Conservation (phyloP, 148 eudicot genomes). For the Pouteria glomerata region DNA sequence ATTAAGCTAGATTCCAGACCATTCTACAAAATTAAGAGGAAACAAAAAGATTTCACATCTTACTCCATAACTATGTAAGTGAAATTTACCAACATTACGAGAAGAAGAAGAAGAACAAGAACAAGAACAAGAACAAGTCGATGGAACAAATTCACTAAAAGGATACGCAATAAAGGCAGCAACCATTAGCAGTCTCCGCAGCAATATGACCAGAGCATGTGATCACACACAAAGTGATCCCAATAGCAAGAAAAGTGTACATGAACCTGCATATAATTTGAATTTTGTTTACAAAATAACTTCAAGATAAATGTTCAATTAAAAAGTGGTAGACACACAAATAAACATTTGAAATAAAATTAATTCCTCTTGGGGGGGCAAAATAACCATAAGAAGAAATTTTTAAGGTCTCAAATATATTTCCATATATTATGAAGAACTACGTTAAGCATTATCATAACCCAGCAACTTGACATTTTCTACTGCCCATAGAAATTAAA, state of each 20-base stretch:
- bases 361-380: neutral
- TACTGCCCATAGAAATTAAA: neutral
- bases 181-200: conserved; percentile 76
- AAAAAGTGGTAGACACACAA: neutral
- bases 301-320: neutral
- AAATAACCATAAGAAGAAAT: neutral
- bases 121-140: neutral
- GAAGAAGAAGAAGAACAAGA: neutral
- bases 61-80: neutral
- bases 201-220: conserved; percentile 80
- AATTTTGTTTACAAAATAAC: neutral
- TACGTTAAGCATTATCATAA: neutral
- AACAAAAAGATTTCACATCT: neutral
- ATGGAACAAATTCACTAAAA: neutral
- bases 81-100: neutral
- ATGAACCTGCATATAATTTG: conserved; percentile 55
- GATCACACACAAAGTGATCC: conserved; percentile 49
- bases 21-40: neutral
- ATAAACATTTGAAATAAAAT: neutral
- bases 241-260: conserved; percentile 61
- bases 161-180: conserved; percentile 82
- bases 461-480: neutral
- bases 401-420: neutral
- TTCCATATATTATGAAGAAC: too few relatives aligned
- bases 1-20: neutral